Conservation (phyloP, 2,329 filamentous ascomycete species). For the Polychaeton citri region DNA sequence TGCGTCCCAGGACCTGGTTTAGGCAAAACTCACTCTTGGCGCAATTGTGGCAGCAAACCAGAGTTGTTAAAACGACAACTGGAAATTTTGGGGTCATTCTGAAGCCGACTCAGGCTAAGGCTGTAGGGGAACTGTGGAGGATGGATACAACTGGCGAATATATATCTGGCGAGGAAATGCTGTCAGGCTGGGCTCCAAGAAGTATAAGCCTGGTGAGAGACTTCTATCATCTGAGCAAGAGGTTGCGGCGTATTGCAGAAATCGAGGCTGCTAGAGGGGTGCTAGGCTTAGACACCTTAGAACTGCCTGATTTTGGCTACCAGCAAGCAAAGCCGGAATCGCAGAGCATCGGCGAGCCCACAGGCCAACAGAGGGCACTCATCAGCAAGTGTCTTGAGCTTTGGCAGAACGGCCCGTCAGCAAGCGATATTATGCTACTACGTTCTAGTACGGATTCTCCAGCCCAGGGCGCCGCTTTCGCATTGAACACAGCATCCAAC, state of each 20-base stretch:
- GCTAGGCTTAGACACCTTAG: slow-evolving; percentile 29
- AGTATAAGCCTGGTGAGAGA: slow-evolving; percentile 86
- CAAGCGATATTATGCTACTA: slow-evolving; percentile 33
- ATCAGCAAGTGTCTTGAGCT: slow-evolving; percentile 46
- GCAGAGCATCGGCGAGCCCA: slow-evolving; percentile 6
- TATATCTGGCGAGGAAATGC: slow-evolving; percentile 84
- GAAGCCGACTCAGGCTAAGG: slow-evolving; percentile 78
- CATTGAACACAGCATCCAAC: slow-evolving; percentile 15
- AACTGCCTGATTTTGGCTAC: slow-evolving; percentile 30
- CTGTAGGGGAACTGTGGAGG: slow-evolving; percentile 85
- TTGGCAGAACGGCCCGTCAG: slow-evolving; percentile 41
- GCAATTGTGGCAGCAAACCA: slow-evolving; percentile 69
- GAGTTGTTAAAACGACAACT: slow-evolving; percentile 76
- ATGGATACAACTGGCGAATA: slow-evolving; percentile 93
- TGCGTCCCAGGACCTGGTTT: slow-evolving; percentile 70
- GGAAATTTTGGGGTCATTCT: slow-evolving; percentile 78
- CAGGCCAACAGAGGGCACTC: slow-evolving; percentile 27
- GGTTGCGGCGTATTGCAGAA: slow-evolving; percentile 60
- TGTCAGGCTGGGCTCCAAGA: slow-evolving; percentile 74
- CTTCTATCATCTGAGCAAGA: slow-evolving; percentile 62
- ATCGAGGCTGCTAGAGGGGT: slow-evolving; percentile 62
- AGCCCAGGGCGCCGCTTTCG: slow-evolving; percentile 41
- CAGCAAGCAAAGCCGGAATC: slow-evolving; percentile 4
- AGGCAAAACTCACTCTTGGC: slow-evolving; percentile 79
- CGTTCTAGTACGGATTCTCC: slow-evolving; percentile 52